phyloP scores from a whole-genome alignment of 2,329 filamentous ascomycete species.

The Chalaropsis thielavioides region DNA sequence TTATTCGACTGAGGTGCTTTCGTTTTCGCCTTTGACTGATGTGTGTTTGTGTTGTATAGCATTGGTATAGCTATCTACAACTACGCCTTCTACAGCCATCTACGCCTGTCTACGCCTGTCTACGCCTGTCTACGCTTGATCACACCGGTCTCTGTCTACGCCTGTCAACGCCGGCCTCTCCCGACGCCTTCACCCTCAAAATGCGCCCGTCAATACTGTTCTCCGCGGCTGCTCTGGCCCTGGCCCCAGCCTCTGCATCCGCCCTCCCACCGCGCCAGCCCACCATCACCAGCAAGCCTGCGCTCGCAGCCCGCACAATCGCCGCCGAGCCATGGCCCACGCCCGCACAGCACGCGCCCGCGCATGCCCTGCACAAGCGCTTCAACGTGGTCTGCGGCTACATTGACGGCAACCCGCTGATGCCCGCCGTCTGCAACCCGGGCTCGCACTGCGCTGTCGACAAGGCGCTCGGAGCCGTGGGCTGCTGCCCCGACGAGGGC shows the following conservation, averaged over 20 bases:
- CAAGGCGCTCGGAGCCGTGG: constrained; percentile 33
- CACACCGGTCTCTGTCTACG: no score
- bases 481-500: constrained; percentile 40
- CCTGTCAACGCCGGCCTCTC: no score
- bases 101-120: no score
- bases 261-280: constrained; percentile 29
- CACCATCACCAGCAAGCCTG: constrained; percentile 21
- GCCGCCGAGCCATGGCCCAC: constrained; percentile 12
- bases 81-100: no score
- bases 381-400: constrained; percentile 54
- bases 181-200: constrained; percentile 1
- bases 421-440: constrained; percentile 42
- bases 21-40: background rate
- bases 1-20: no score
- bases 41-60: background rate
- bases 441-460: constrained; percentile 46
- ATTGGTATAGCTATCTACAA: background rate
- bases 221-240: constrained; percentile 24
- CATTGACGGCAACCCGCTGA: constrained; percentile 35
- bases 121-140: no score
- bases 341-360: constrained; percentile 21
- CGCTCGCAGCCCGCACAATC: constrained; percentile 25
- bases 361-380: constrained; percentile 53
- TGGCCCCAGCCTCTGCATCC: constrained; percentile 26
- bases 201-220: constrained; percentile 26